Conservation (phyloP, 176 grass and related monocot species). For the maize (Zea mays) region DNA sequence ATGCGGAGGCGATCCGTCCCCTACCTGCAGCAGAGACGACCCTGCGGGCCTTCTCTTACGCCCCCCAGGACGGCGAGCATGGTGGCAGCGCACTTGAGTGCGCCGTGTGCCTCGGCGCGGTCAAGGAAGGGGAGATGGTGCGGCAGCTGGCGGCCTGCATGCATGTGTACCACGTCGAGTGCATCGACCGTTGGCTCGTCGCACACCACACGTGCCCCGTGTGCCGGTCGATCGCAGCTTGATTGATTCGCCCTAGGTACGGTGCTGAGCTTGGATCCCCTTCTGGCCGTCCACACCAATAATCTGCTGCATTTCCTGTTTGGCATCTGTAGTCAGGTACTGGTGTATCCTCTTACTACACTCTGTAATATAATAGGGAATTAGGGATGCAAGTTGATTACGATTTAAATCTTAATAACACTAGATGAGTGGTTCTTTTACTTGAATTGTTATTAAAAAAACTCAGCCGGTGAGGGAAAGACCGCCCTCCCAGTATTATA, state of each 20-base stretch:
- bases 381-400: neutral
- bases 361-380: neutral
- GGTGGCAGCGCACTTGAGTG: constrained; percentile 12
- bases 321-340: neutral
- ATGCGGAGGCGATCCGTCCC: neutral
- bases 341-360: neutral
- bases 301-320: neutral
- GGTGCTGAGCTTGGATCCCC: neutral
- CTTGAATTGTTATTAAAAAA: too few species aligned
- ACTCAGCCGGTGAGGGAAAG: too few species aligned
- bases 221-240: constrained; percentile 33
- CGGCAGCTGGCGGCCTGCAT: constrained; percentile 33
- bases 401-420: too few species aligned
- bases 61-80: neutral
- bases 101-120: constrained; percentile 35
- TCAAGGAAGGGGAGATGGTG: constrained; percentile 48
- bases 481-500: too few species aligned
- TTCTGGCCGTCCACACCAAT: neutral
- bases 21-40: neutral
- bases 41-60: neutral
- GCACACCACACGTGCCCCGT: constrained; percentile 34
- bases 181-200: constrained; percentile 47
- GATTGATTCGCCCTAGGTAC: neutral
- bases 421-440: too few species aligned
- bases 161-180: constrained; percentile 44